A percentile compares a stretch with the other conserved stretches of the same genome.
Conservation (phyloP, 2,329 filamentous ascomycete genomes). For the Arthrobotrys entomopaga region DNA sequence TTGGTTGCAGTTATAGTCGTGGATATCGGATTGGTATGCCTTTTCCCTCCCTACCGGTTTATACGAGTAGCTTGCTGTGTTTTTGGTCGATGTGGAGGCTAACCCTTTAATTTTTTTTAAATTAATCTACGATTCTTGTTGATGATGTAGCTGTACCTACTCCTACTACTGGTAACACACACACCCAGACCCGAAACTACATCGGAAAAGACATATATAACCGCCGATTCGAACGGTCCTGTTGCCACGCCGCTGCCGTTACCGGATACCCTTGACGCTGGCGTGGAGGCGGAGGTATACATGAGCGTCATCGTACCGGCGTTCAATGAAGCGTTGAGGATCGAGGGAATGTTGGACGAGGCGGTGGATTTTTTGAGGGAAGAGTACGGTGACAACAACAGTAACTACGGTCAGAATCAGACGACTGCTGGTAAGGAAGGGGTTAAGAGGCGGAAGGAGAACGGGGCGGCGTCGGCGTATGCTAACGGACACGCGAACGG, state of each 20-base stretch:
- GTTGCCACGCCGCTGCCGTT: constrained; percentile 59
- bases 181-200: constrained; percentile 77
- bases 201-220: constrained; percentile 87
- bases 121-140: no score
- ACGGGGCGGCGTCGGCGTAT: not conserved
- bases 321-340: constrained; percentile 89
- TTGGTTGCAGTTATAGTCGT: constrained; percentile 6
- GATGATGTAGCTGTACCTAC: constrained; percentile 55
- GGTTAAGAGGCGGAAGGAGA: constrained; percentile 6
- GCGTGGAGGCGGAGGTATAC: constrained; percentile 71
- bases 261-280: constrained; percentile 63
- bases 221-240: constrained; percentile 69
- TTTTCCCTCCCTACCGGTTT: no score
- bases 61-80: no score
- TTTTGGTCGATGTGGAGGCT: no score
- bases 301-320: constrained; percentile 93
- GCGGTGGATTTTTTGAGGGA: constrained; percentile 79
- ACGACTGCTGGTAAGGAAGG: not conserved
- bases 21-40: constrained; percentile 29
- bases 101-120: no score
- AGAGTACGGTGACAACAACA: constrained; percentile 42
- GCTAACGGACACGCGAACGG: constrained; percentile 14
- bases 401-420: no score
- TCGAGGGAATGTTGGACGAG: constrained; percentile 87
- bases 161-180: constrained; percentile 79